Evolutionary conservation across 176 grass and related monocot genomes (phyloP), one percentile per base, ranked within the genome.

Genomic region (Aegilops sharonensis): DNA sequence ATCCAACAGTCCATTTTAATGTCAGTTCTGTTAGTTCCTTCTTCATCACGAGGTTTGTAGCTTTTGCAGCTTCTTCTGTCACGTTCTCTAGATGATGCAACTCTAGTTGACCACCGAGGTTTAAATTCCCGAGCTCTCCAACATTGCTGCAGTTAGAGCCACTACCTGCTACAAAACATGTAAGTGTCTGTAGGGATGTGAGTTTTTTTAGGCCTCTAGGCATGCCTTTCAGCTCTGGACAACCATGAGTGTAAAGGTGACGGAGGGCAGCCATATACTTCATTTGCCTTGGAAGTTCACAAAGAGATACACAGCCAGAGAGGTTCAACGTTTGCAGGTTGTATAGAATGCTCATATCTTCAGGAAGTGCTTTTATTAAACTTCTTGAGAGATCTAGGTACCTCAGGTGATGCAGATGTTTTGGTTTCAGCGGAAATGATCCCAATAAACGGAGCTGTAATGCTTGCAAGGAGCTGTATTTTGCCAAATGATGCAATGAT

Each of bases 261-360:
- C 63, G 37, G 59, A 86, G 84, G 11, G 12, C 48, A 0, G 21
- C 62, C 85, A 87, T 65, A 43, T 81, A 87, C 72, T 52, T 66
- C 85, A 82, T 81, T 47, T 73, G 25, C 9, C 48, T 52, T 63
- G 85, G 78, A 47, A 45, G 68, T 72, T 9, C 17, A 40, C 36
- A 0, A 72, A 72, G 68, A 72, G 1, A 23, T 9, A 2, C 1
- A 3, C 68, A 72, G 9, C 37, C 1, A 42, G 36, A 72, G 18
- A 72, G 68, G 18, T 72, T 42, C 68, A 72, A 20, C 21, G 36
- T 72, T 42, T 68, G 66, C 31, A 72, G 20, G 20, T 72, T 39
- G 8, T 72, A 42, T 6, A 72, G 36, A 40, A 42, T 42, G 36
- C 68, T 72, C n/a, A 23, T 72, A n/a, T 72, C 68, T 42, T 72